Conservation (phyloP, 2,329 filamentous ascomycete genomes). For the Microdochium nivale region DNA sequence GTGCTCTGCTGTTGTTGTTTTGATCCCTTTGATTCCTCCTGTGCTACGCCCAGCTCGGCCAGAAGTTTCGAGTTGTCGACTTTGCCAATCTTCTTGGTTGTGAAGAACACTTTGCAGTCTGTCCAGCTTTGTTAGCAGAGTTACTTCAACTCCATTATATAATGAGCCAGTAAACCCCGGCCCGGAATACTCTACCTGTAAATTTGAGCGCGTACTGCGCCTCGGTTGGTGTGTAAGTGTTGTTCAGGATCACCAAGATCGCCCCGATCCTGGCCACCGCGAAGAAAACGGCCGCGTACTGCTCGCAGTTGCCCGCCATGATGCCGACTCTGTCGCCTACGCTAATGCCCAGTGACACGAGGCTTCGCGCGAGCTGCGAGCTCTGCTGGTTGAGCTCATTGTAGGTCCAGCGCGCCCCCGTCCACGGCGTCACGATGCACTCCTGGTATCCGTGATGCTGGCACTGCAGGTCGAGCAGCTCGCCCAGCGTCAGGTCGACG, state of each 20-base stretch:
- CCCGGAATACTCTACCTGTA: slow-evolving; percentile 40
- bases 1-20: slow-evolving; percentile 5
- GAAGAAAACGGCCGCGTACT: slow-evolving; percentile 74
- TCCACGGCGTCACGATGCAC: slow-evolving; percentile 69
- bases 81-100: slow-evolving; percentile 58
- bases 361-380: slow-evolving; percentile 52
- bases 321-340: slow-evolving; percentile 65
- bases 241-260: slow-evolving; percentile 71
- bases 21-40: slow-evolving; percentile 12
- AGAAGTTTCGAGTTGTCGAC: slow-evolving; percentile 56
- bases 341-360: slow-evolving; percentile 58
- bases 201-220: slow-evolving; percentile 64
- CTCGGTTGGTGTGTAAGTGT: slow-evolving; percentile 70
- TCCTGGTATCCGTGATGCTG: slow-evolving; percentile 56
- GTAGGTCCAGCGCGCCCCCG: slow-evolving; percentile 65
- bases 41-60: slow-evolving; percentile 36
- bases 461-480: slow-evolving; percentile 64
- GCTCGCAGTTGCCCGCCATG: slow-evolving; percentile 71
- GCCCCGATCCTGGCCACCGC: slow-evolving; percentile 59
- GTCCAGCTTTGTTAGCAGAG: background rate
- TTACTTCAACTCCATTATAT: background rate
- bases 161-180: background rate
- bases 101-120: slow-evolving; percentile 63
- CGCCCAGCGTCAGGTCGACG: slow-evolving; percentile 62
- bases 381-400: slow-evolving; percentile 54